Base-by-base conservation (phyloP, 805 yeast genomes). In the Starmerella sirachaensis region DNA sequence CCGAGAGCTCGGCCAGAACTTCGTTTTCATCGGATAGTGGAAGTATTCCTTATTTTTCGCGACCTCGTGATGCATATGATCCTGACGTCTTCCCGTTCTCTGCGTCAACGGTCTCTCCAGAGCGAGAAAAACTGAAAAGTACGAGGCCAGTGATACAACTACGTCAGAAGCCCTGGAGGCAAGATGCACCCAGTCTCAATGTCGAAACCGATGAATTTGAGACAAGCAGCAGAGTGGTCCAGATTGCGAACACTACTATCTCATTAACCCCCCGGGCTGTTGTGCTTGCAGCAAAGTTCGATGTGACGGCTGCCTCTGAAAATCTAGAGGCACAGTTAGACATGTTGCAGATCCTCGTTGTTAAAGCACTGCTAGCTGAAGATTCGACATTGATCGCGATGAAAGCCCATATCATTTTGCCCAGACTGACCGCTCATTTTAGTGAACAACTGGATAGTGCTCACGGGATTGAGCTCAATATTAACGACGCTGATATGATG, bases 261-360 rank as follows among this genome's bases (percentile, higher is more conserved):
- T 61, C 62, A 22, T 45, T 70, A 0, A 63, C 76, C 2, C 76
- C 83, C 0, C 45, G 50, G 0, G 58, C 71, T 0, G 16, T 74
- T 0, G 53, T 55, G 4, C 51, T 66, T 1, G 20, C 72, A 0
- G 58, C 67, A 1, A 59, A 56, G 1, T 48, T 74, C 23, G 32
- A 60, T 1, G 56, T 57, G 4, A 55, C 58, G 1, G 47, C 60
- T 11, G 59, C 62, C 18, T 56, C 55, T 13, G 59, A 61, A 12
- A 60, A 68, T 2, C 52, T 74, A 23, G 66, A 65, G 8, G 62
- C 65, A 10, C 62, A 74, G 5, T 59, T 85, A 48, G 95, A 86
- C 54, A 54, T 55, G 13, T 57, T 84, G 12, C 93, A 86, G 42
- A 55, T 71, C 13, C 70, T 72, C 8, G 69, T 78, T 2, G 63